Evolutionary conservation across 306 rosid genomes (phyloP), one percentile per base, ranked within the genome.

Genomic region (Alnus rubra): DNA sequence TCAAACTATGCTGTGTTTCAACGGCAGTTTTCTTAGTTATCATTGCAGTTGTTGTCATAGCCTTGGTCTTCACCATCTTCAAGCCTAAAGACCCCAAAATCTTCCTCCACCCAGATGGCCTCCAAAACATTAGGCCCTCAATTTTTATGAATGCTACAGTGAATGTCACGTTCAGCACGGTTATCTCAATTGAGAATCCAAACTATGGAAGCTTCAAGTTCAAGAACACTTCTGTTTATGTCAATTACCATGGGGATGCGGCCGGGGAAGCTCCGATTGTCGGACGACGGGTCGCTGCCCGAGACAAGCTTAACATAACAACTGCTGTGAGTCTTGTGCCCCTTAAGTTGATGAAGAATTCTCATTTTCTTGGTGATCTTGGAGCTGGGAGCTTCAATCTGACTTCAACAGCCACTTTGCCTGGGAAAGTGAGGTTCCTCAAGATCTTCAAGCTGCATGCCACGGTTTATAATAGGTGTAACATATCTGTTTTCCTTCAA

Each of bases 371-470:
- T 74, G 1, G 9, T 0, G 82, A 86, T 16, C 0, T 83, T 23
- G 78, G 9, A 45, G 55, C 0, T 54, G 86, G 88, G 44, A 28
- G 52, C 10, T 80, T 89, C 51, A 85, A 78, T 82, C 58, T 89
- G 33, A 82, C 82, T 56, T 23, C 91, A 45, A 53, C 31, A 9
- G 78, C 86, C 2, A 50, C 39, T 45, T 35, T 91, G 15, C 80
- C 68, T 28, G 92, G 93, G 63, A 86, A 83, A 74, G 84, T 77
- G 74, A 83, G 7, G 4, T 0, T 86, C 58, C 56, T 88, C 1
- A 88, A 86, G 71, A 47, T 89, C 48, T 49, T 91, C 15, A 83
- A 80, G 80, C 4, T 73, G 16, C 80, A 77, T 71, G 92, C 87
- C 13, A 83, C 58, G 23, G 79, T 83, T 50, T 19, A 65, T 76